Percentiles rank a stretch among this genome's conserved stretches.
Evolutionary conservation across 345 rosid genomes (phyloP).

Genomic region (Chamaenerion angustifolium): DNA sequence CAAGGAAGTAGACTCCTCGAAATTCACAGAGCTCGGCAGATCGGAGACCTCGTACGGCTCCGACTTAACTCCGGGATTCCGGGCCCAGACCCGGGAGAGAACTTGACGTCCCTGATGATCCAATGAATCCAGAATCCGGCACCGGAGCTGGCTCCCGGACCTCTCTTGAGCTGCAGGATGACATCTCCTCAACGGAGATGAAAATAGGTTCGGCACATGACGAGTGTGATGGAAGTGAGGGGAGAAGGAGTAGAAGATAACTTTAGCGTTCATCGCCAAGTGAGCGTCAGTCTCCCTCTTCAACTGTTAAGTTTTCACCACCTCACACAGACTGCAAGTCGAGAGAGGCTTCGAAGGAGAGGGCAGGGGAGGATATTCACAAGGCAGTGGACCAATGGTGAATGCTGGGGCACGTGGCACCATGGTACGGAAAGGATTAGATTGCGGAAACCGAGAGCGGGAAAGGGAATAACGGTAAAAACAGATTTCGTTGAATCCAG

Average conservation of each 20-base stretch:
- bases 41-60: slow-evolving; percentile 18
- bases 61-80: slow-evolving; percentile 27
- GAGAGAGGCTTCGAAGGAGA: background rate
- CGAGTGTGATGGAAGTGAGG: slow-evolving; percentile 36
- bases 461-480: background rate
- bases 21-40: slow-evolving; percentile 20
- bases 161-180: slow-evolving; percentile 5
- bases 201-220: slow-evolving; percentile 15
- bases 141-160: slow-evolving; percentile 8
- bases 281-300: background rate
- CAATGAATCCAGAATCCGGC: slow-evolving; percentile 15
- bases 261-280: slow-evolving; percentile 50
- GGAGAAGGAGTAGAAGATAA: slow-evolving; percentile 36
- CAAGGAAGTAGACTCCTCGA: slow-evolving; percentile 9
- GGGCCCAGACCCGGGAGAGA: slow-evolving; percentile 30
- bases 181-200: slow-evolving; percentile 11
- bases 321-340: slow-evolving; percentile 7
- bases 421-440: slow-evolving; percentile 6
- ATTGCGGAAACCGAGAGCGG: background rate
- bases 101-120: slow-evolving; percentile 9
- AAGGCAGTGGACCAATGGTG: slow-evolving; percentile 23
- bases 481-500: background rate
- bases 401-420: slow-evolving; percentile 36
- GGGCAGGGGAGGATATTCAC: slow-evolving; percentile 17
- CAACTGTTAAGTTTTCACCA: slow-evolving; percentile 10